These are phyloP conservation scores for Cordyceps cateniannulata DNA, from an alignment of 2,329 filamentous ascomycete genomes.

Conservation along the genomic window DNA sequence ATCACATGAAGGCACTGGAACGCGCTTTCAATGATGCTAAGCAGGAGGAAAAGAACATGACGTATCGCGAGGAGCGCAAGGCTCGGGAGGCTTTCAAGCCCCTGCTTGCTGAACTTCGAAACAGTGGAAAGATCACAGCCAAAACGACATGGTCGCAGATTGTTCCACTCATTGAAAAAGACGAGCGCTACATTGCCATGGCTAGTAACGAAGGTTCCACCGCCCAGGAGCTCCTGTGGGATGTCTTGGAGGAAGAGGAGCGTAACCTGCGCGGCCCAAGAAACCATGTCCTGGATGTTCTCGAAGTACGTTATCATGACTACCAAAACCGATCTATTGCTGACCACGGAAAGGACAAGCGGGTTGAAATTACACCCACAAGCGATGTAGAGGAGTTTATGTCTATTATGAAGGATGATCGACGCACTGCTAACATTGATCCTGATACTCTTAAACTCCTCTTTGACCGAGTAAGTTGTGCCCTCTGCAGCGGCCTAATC, in stretches of 20 bases:
- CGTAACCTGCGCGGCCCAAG: conserved; percentile 72
- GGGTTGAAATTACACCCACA: conserved; percentile 80
- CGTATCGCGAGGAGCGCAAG: conserved; percentile 75
- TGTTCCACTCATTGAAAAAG: conserved; percentile 65
- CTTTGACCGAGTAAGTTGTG: conserved; percentile 64
- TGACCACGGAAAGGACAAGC: conserved; percentile 64
- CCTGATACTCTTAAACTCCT: conserved; percentile 72
- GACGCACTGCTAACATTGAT: conserved; percentile 81
- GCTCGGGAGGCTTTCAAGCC: conserved; percentile 74
- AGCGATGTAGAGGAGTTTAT: conserved; percentile 88
- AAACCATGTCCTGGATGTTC: conserved; percentile 79
- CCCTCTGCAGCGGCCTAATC: background rate
- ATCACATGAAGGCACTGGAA: conserved; percentile 88
- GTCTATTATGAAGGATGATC: conserved; percentile 74
- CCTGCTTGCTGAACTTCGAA: conserved; percentile 67
- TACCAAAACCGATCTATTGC: conserved; percentile 17
- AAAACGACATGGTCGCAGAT: conserved; percentile 86
- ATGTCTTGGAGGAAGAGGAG: conserved; percentile 89
- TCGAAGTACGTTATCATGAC: conserved; percentile 60
- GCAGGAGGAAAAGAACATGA: conserved; percentile 79
- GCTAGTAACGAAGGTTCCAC: conserved; percentile 78
- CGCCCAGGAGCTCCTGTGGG: conserved; percentile 92
- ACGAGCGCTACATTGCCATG: conserved; percentile 77
- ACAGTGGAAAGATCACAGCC: conserved; percentile 76
- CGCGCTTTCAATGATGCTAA: conserved; percentile 84